Conservation (phyloP, 768 basidiomycete species). For the Mycena vulgaris region DNA sequence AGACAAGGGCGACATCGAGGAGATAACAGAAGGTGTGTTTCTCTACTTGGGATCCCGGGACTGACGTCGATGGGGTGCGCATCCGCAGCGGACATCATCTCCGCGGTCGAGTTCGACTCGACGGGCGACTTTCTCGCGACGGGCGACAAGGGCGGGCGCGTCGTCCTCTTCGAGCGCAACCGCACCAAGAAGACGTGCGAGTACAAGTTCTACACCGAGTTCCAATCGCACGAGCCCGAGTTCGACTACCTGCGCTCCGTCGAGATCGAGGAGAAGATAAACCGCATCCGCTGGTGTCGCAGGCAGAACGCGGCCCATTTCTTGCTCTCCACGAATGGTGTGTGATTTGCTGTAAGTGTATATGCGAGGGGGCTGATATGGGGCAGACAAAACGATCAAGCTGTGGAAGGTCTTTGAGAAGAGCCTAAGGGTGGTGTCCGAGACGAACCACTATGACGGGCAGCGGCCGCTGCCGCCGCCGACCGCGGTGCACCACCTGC, state of each 20-base stretch:
- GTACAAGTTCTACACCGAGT: constrained; percentile 99
- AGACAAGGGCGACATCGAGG: constrained; percentile 99
- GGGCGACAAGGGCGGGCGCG: constrained; percentile 99
- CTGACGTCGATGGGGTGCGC: neutral
- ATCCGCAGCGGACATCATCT: constrained; percentile 97
- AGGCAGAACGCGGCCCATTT: constrained; percentile 98
- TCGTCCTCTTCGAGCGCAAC: constrained; percentile 98
- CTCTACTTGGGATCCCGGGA: too few relatives aligned
- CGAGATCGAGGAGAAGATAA: constrained; percentile 99
- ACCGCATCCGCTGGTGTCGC: constrained; percentile 99
- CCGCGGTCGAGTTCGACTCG: constrained; percentile 99
- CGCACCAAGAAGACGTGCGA: constrained; percentile 99
- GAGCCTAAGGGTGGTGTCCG: constrained; percentile 92
- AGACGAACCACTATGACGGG: constrained; percentile 94
- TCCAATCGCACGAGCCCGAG: constrained; percentile 99
- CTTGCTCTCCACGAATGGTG: constrained; percentile 96
- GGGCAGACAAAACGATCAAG: constrained; percentile 98
- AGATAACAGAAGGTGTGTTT: constrained; percentile 95
- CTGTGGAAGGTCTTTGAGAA: constrained; percentile 99
- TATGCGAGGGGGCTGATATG: neutral
- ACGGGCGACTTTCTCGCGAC: constrained; percentile 99
- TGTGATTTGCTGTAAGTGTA: constrained; percentile 40
- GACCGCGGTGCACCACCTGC: constrained; percentile 70
- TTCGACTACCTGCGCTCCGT: constrained; percentile 99
- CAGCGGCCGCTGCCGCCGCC: constrained; percentile 79